phyloP scores from a whole-genome alignment of 345 rosid genomes.

The Anacardium occidentale region DNA sequence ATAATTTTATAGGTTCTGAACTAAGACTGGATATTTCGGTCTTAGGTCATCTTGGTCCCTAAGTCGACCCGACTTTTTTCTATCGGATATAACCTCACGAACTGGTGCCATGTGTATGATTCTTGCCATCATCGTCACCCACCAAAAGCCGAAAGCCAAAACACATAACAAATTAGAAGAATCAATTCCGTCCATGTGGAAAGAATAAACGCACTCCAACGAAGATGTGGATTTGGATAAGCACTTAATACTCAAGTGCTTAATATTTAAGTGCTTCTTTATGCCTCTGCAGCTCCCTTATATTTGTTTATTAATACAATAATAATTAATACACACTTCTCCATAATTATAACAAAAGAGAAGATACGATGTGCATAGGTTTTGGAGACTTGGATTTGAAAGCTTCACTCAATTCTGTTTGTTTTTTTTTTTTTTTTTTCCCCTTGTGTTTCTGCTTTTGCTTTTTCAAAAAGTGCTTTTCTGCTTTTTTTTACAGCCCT shows the following conservation, averaged over 20 bases:
- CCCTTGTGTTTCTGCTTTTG: background rate
- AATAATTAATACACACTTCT: background rate
- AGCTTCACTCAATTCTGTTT: background rate
- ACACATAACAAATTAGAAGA: constrained; percentile 12
- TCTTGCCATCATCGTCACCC: too few relatives aligned
- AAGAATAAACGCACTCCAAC: constrained; percentile 53
- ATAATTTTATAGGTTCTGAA: too few relatives aligned
- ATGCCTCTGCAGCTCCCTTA: background rate
- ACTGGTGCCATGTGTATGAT: too few relatives aligned
- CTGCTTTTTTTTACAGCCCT: background rate
- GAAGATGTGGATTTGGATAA: constrained; percentile 32
- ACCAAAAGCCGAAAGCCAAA: background rate
- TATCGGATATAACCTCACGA: too few relatives aligned
- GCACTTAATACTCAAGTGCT: background rate
- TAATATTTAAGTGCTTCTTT: constrained; percentile 10
- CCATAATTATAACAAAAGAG: background rate
- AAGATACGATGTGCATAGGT: background rate
- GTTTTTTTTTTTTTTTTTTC: too few relatives aligned
- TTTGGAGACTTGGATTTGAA: background rate
- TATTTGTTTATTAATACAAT: background rate
- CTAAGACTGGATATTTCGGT: too few relatives aligned
- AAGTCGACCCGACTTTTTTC: too few relatives aligned
- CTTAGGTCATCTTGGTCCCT: too few relatives aligned
- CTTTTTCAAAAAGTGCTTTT: background rate
- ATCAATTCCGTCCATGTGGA: constrained; percentile 21